Base-by-base conservation (phyloP, 139 green algal genomes). In the Coelastrella sp. region DNA sequence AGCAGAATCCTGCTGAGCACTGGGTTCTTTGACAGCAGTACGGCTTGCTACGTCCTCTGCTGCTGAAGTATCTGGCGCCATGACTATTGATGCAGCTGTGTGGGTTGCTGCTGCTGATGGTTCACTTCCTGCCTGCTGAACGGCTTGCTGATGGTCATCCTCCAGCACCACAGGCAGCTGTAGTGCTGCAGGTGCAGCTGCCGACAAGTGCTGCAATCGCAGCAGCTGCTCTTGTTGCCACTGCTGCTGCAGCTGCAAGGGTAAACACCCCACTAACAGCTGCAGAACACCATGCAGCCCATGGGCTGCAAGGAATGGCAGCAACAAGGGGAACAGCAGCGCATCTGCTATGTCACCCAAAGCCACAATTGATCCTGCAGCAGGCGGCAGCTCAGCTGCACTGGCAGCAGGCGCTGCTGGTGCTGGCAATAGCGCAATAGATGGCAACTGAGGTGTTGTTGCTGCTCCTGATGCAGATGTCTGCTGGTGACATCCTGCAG, bases 251-350 rank as follows among this genome's bases (percentile, higher is more conserved):
- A 88, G 84, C 19, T 88, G 68, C 20, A 22, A n/a, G 14, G 84
- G 84, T 57, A 88, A 49, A 73, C 84, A 88, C 19, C 56, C 25
- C 66, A 88, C 65, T 35, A 88, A 57, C 68, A 88, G 68, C 19
- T 75, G 66, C 66, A 88, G 84, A 17, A 57, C 66, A 68, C 68
- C 81, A 24, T 88, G 49, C 49, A 88, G 84, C 49, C 84, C 84
- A 35, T 88, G 84, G 8, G 84, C 63, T 22, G 84, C 68, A 7
- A 82, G 63, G 25, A 87, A 87, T 4, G 82, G 84, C 68, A 88
- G 66, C 84, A 88, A n/a, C 66, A 88, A 68, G 19, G 84, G 84
- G 68, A 88, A 81, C 49, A 88, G 49, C 35, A 88, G 66, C 8
- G 78, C 19, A 22, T 73, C 24, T 19, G n/a, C 59, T n/a, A 68